Percentiles rank a stretch among this genome's conserved stretches.
These are phyloP conservation scores for Cladosporium sp. DNA, from an alignment of 2,329 filamentous ascomycete genomes.

Conservation along the genomic window DNA sequence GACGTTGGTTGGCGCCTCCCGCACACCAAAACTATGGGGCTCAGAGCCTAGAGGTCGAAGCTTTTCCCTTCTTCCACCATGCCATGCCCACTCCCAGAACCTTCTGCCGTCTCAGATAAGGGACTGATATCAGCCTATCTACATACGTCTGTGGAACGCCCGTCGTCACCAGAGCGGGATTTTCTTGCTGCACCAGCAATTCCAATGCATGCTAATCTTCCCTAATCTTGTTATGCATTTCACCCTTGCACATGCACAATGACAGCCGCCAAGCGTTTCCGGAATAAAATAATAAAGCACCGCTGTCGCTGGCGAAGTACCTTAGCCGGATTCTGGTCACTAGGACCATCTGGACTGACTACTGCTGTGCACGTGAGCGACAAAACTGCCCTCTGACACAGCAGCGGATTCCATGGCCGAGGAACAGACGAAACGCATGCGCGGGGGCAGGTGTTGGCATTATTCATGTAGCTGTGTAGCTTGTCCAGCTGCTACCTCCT, in stretches of 20 bases:
- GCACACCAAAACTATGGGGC: slow-evolving; percentile 1
- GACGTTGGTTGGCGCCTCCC: slow-evolving; percentile 6
- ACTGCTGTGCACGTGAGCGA: neutral
- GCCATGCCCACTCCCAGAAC: neutral
- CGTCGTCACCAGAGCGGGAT: neutral
- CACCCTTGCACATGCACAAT: slow-evolving; percentile 10
- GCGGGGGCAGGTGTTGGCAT: slow-evolving; percentile 12
- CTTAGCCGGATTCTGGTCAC: slow-evolving; percentile 1
- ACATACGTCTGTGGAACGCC: neutral
- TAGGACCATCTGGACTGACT: neutral
- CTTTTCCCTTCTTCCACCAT: neutral
- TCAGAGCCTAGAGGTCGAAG: neutral
- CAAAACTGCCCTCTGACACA: neutral
- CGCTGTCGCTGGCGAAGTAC: neutral
- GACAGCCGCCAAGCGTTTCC: slow-evolving; percentile 9
- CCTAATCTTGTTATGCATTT: neutral
- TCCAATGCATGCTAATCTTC: neutral
- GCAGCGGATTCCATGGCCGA: neutral
- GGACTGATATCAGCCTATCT: neutral
- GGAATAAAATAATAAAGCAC: slow-evolving; percentile 7
- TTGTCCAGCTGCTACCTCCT: neutral
- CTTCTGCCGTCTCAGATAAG: neutral
- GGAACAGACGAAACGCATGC: neutral
- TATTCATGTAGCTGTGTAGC: slow-evolving; percentile 8
- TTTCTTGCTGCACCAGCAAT: neutral